phyloP scores from a whole-genome alignment of 768 basidiomycete species.

The Hygrophoropsis aurantiaca region DNA sequence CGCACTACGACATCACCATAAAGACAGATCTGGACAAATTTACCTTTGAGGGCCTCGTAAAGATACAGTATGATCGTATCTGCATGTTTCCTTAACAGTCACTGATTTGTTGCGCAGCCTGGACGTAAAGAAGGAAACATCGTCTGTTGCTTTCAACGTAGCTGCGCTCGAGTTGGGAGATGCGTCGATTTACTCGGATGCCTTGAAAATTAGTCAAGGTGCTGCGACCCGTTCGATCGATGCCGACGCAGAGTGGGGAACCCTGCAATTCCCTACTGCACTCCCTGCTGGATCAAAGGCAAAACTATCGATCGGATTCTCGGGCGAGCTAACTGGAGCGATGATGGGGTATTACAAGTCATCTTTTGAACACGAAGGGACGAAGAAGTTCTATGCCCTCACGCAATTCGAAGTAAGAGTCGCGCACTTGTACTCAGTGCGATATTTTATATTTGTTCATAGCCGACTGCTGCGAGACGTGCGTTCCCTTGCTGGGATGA shows the following conservation, averaged over 20 bases:
- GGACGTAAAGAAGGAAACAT: conserved; percentile 60
- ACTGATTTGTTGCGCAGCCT: conserved; percentile 43
- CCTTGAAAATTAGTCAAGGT: conserved; percentile 46
- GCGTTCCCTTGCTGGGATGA: conserved; percentile 94
- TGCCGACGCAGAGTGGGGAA: conserved; percentile 60
- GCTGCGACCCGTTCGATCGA: conserved; percentile 54
- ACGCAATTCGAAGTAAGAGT: conserved; percentile 82
- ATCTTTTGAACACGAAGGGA: conserved; percentile 59
- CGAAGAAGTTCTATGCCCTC: conserved; percentile 67
- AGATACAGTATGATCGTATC: conserved; percentile 52
- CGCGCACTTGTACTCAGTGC: neutral
- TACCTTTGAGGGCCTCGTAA: conserved; percentile 75
- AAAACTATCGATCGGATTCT: conserved; percentile 67
- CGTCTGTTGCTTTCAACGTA: conserved; percentile 64
- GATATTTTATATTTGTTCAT: conserved; percentile 5
- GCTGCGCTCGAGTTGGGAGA: conserved; percentile 56
- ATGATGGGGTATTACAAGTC: conserved; percentile 88
- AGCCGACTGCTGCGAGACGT: conserved; percentile 84
- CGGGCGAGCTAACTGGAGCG: conserved; percentile 60
- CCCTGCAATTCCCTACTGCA: conserved; percentile 53
- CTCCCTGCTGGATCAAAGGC: conserved; percentile 73
- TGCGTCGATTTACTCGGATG: conserved; percentile 56
- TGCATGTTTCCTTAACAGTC: neutral
- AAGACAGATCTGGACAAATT: conserved; percentile 80
- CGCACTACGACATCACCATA: conserved; percentile 77